A percentile compares a stretch with the other conserved stretches of the same genome.
Evolutionary conservation across 2,329 filamentous ascomycete species (phyloP).

Genomic region (Pseudogymnoascus sp.): DNA sequence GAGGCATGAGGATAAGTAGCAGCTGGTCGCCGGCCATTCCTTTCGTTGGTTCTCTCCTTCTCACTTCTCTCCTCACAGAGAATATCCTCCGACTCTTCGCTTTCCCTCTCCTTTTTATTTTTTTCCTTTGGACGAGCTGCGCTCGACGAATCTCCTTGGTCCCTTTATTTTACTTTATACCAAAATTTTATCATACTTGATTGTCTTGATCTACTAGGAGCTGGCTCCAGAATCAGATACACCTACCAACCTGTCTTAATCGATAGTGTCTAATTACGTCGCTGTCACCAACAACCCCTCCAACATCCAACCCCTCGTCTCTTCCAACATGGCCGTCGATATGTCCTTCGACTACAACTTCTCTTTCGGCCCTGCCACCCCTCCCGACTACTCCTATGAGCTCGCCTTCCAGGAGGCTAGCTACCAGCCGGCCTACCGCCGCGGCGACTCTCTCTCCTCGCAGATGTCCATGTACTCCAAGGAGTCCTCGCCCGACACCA

Average conservation of each 20-base stretch:
- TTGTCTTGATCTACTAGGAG: constrained; percentile 19
- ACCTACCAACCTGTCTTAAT: constrained; percentile 17
- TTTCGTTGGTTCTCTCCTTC: background rate
- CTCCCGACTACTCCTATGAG: constrained; percentile 48
- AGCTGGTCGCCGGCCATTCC: constrained; percentile 13
- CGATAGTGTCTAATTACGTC: constrained; percentile 23
- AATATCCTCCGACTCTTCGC: constrained; percentile 12
- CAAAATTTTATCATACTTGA: background rate
- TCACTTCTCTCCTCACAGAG: background rate
- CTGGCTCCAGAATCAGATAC: constrained; percentile 22
- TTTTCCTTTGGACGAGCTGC: constrained; percentile 21
- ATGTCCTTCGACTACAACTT: constrained; percentile 51
- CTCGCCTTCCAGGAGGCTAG: constrained; percentile 48
- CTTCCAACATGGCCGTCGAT: constrained; percentile 37
- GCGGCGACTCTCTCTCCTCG: constrained; percentile 41
- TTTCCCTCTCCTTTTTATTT: constrained; percentile 22
- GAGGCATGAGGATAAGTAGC: constrained; percentile 26
- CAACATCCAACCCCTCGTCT: background rate
- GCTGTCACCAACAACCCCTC: constrained; percentile 15
- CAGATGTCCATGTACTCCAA: constrained; percentile 61
- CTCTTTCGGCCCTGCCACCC: constrained; percentile 43
- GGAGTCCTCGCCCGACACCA: constrained; percentile 61
- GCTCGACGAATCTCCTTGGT: constrained; percentile 27
- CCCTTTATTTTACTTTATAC: constrained; percentile 15
- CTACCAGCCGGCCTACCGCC: constrained; percentile 34